Evolutionary conservation across 192 early-diverging fungal genomes (phyloP), one percentile per base, ranked within the genome.

Genomic region (Haplosporangium gracile): DNA sequence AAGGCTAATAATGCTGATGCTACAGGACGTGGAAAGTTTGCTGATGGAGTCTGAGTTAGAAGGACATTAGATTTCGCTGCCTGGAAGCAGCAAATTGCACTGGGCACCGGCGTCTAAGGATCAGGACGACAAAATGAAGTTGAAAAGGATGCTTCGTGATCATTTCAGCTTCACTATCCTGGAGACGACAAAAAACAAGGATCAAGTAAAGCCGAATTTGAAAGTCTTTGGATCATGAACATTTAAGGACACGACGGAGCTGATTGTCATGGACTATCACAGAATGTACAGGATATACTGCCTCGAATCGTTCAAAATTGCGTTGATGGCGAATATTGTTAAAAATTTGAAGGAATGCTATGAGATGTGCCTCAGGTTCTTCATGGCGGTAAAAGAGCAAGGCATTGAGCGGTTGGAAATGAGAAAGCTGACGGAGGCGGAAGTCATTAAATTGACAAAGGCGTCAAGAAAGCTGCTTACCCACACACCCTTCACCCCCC

Each of bases 301-400:
- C 79, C 45, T 80, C 18, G 72, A 72, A 15, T 80, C 79, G 9
- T 80, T 80, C 60, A 80, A 74, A 57, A 29, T 74, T 47, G 79
- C 39, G 9, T 42, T 72, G 22, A 13, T 16, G 22, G 72, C 55
- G 24, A 69, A 53, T 20, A 60, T 68, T 68, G 45, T 72, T n/a
- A 63, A 74, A 43, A 80, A 80, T 34, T 38, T 80, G 42, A 65
- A 73, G 60, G 72, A 80, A 16, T 74, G 79, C 63, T 80, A 68
- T 11, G 72, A 80, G 72, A 80, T 80, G 79, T 80, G 79, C 79
- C 72, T 81, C 29, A 81, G 73, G 36, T 81, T 81, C 29, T 63
- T 73, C 42, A 55, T 81, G 43, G 45, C 45, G 11, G 73, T 81
- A 9, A 81, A 81, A 32, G 42, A 36, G 20, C 79, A 81, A 47